Conservation (phyloP, 768 basidiomycete species). For the Auricularia auricula-judae region DNA sequence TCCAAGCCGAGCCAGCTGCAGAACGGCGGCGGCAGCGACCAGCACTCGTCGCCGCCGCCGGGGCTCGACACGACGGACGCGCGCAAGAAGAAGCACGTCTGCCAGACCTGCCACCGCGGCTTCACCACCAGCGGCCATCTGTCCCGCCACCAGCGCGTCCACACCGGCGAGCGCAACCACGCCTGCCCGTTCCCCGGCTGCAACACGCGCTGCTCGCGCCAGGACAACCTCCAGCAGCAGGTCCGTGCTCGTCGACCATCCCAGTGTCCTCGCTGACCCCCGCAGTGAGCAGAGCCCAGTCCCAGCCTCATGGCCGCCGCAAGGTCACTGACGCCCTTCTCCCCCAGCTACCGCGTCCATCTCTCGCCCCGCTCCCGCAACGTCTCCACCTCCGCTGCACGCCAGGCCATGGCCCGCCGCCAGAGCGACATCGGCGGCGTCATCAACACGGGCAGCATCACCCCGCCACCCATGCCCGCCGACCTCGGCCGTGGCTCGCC, state of each 20-base stretch:
- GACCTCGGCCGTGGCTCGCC: not conserved
- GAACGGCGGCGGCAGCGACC: not conserved
- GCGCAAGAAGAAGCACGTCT: constrained; percentile 1
- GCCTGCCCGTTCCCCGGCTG: constrained; percentile 94
- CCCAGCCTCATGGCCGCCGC: too few species aligned
- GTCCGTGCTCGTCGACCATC: not conserved
- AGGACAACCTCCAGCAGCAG: constrained; percentile 74
- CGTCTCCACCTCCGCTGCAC: not conserved
- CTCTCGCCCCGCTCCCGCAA: not conserved
- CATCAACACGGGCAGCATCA: not conserved
- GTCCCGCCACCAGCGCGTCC: constrained; percentile 77
- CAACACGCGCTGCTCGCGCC: constrained; percentile 79
- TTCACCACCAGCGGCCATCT: constrained; percentile 89
- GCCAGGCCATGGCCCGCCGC: not conserved
- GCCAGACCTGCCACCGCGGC: constrained; percentile 11
- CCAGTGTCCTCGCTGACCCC: not conserved
- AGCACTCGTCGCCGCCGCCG: not conserved
- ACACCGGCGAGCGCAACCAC: constrained; percentile 88
- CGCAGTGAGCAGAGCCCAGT: not conserved
- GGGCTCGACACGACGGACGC: not conserved
- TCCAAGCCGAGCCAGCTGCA: not conserved
- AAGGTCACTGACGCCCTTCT: not conserved
- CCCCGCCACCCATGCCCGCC: not conserved
- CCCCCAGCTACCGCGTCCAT: not conserved
- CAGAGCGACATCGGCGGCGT: not conserved